phyloP scores from a whole-genome alignment of 2,329 filamentous ascomycete species.

The Alternaria sp. region DNA sequence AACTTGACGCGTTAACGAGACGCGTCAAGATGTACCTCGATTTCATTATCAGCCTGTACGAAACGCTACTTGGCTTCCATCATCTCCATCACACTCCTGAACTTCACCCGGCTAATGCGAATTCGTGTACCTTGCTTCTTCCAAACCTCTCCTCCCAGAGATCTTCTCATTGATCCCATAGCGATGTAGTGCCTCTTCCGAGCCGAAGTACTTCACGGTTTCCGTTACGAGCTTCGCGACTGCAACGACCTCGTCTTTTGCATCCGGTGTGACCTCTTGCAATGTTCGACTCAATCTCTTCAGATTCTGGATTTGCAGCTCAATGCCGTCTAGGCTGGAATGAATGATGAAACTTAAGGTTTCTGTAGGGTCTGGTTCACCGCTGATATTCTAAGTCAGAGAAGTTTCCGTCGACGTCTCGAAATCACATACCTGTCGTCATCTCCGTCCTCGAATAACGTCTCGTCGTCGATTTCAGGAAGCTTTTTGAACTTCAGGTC shows the following conservation, averaged over 20 bases:
- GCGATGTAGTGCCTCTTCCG: constrained; percentile 18
- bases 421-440: constrained; percentile 3
- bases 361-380: constrained; percentile 24
- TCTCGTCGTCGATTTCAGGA: constrained; percentile 14
- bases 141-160: constrained; percentile 25
- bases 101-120: background rate
- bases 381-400: background rate
- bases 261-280: constrained; percentile 32
- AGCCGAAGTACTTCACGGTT: constrained; percentile 28
- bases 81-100: background rate
- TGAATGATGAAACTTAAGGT: constrained; percentile 27
- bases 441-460: constrained; percentile 11
- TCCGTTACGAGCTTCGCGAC: constrained; percentile 26
- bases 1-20: background rate
- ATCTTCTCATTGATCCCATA: constrained; percentile 24
- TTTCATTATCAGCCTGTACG: background rate
- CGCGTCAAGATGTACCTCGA: background rate
- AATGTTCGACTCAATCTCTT: constrained; percentile 31
- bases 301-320: constrained; percentile 28
- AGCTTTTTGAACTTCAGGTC: constrained; percentile 27
- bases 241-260: constrained; percentile 22
- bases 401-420: background rate
- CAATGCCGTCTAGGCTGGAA: constrained; percentile 29
- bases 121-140: constrained; percentile 18
- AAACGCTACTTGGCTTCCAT: background rate